Base-by-base conservation (phyloP, 306 rosid species). In the Fagus sylvatica region DNA sequence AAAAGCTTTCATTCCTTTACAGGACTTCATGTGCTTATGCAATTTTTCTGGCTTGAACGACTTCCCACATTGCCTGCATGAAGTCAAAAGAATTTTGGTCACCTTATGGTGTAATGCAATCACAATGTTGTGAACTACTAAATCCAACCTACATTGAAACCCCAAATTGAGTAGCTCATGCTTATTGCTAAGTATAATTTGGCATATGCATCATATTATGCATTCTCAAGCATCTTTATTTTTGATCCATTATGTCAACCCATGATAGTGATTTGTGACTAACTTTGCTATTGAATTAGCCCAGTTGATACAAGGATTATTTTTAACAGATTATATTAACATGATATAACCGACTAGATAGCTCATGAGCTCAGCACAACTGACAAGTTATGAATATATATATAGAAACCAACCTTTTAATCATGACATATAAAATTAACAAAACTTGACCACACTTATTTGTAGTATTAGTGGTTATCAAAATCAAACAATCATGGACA, bases 31-130 rank as follows among this genome's bases (percentile, higher is more conserved):
- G 84, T 92, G 98, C 34, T 84, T 79, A 74, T 88, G 86, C 97
- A 94, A 69, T 85, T 84, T 92, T 80, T 91, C 97, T 28, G 98
- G 98, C 84, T 81, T 85, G 87, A 94, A 94, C 9, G 74, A 40
- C 83, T 89, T 90, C 51, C 96, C 90, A 75, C 98, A 92, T 60
- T 88, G 94, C 94, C 98, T 93, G 96, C 93, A 90, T 79, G 69
- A 48, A 54, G 41, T 64, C 42, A 37, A 22, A 65, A 37, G 49
- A 11, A 39, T 65, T 65, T 65, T 39, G 12, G 11, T 57, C 65
- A 57, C 15, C 33, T 28, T 22, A 15, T 28, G 65, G 34, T 57
- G 12, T 41, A 72, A 64, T 70, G 78, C 60, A 13, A 53, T 76
- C 84, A 80, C 32, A 75, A 73, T 32, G 51, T 8, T 28, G 8